These are phyloP conservation scores for Penicillium sp. DNA, from an alignment of 2,329 filamentous ascomycete genomes.

Conservation along the genomic window DNA sequence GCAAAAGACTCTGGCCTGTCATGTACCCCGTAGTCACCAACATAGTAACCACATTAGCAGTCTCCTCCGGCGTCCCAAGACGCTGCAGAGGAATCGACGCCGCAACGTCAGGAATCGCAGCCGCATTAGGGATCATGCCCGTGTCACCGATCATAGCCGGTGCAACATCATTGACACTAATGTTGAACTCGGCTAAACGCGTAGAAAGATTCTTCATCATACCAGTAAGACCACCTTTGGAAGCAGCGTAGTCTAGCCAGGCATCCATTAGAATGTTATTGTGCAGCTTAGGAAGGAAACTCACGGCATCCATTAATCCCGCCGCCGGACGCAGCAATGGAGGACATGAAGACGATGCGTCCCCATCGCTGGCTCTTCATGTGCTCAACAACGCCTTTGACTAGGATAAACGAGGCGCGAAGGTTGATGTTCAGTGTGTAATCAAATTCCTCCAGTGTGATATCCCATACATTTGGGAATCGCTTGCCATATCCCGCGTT, in stretches of 20 bases:
- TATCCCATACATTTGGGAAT: constrained; percentile 53
- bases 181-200: constrained; percentile 54
- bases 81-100: constrained; percentile 56
- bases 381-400: constrained; percentile 54
- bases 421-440: constrained; percentile 58
- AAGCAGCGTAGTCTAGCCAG: constrained; percentile 49
- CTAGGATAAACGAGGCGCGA: constrained; percentile 56
- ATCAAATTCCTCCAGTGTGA: constrained; percentile 59
- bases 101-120: constrained; percentile 54
- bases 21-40: constrained; percentile 56
- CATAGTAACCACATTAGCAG: constrained; percentile 57
- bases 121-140: constrained; percentile 56
- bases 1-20: constrained; percentile 52
- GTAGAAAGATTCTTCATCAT: constrained; percentile 61
- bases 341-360: constrained; percentile 58
- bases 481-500: constrained; percentile 63
- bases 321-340: constrained; percentile 57
- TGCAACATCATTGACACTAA: constrained; percentile 63
- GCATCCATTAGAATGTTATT: constrained; percentile 1
- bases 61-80: constrained; percentile 54
- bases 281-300: constrained; percentile 7
- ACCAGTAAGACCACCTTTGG: constrained; percentile 56
- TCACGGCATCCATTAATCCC: constrained; percentile 57
- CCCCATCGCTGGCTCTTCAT: constrained; percentile 59
- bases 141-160: constrained; percentile 63